Evolutionary conservation across 1,284 basidiomycete genomes (phyloP), one percentile per base, ranked within the genome.

Genomic region (Inonotus obliquus): DNA sequence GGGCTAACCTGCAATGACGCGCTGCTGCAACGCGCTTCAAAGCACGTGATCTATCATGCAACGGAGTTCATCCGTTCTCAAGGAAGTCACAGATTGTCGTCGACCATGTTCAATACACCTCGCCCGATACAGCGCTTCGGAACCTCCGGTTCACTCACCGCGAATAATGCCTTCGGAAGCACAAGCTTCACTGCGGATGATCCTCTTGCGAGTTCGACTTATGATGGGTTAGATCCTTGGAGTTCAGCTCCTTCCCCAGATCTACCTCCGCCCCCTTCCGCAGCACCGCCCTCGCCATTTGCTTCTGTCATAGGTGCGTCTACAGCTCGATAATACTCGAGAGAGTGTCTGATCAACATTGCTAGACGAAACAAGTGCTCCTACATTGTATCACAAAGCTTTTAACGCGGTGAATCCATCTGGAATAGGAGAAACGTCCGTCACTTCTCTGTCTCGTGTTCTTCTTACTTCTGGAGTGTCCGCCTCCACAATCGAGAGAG

Each of bases 151-250:
- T 77, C 56, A 23, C 37, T 56, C 45, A 35, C 78, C 27, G 51
- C 51, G 6, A 52, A 52, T n/a, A 79, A 77, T 47, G 83, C 82
- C 41, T 81, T 90, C 65, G 86, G 86, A 39, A 52, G 52, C 37
- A 83, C 77, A 32, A 90, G 86, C 72, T 88, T 86, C 70, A 85
- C 89, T 35, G 85, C 86, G 65, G 86, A 89, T 66, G 84, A 92
- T 69, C 91, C 91, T 1, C 80, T 93, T 21, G 81, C 87, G 5
- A 79, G 75, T 67, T 92, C 91, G 3, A 83, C 85, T 11, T 92
- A 91, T 71, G 91, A 86, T 66, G 87, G 87, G 27, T 81, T 92
- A 45, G 93, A 96, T 75, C 93, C 93, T 19, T 96, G 93, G 93
- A 91, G 88, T 69, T 79, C 89, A 61, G 81, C 84, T 7, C 92